A percentile compares a stretch with the other conserved stretches of the same genome.
Evolutionary conservation across 805 yeast species (phyloP).

Genomic region (Schwanniomyces vanrijiae): DNA sequence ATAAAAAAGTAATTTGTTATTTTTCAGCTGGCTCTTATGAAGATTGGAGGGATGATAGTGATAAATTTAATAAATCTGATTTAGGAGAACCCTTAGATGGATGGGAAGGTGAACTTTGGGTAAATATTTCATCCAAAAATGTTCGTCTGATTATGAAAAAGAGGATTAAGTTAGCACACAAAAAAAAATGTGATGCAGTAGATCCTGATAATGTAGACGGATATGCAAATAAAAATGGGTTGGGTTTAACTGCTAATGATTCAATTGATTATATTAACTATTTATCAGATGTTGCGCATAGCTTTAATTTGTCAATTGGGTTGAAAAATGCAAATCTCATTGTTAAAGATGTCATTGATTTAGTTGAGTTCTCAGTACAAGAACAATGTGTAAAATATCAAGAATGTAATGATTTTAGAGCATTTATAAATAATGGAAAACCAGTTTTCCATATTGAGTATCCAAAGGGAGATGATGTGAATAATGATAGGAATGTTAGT

Average conservation of each 20-base stretch:
- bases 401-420: constrained; percentile 17
- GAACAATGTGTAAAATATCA: constrained; percentile 26
- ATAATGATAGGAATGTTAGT: constrained; percentile 8
- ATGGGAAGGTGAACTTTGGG: constrained; percentile 29
- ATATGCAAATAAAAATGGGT: constrained; percentile 25
- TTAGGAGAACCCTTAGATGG: constrained; percentile 23
- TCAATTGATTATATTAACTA: constrained; percentile 20
- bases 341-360: constrained; percentile 13
- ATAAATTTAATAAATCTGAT: constrained; percentile 14
- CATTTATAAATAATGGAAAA: constrained; percentile 14
- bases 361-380: constrained; percentile 23
- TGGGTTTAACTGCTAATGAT: constrained; percentile 20
- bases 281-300: constrained; percentile 17
- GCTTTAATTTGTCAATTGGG: constrained; percentile 18
- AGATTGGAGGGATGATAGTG: constrained; percentile 24
- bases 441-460: constrained; percentile 26
- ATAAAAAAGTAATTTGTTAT: constrained; percentile 25
- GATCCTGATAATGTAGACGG: constrained; percentile 31
- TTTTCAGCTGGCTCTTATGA: constrained; percentile 31
- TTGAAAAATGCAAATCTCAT: constrained; percentile 23
- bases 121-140: constrained; percentile 15
- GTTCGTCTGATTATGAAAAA: constrained; percentile 19
- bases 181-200: constrained; percentile 24
- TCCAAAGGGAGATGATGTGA: constrained; percentile 18
- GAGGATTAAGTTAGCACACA: constrained; percentile 17